These are phyloP conservation scores for Sporopachydermia cereana DNA, from an alignment of 1,139 yeast species.

Conservation along the genomic window DNA sequence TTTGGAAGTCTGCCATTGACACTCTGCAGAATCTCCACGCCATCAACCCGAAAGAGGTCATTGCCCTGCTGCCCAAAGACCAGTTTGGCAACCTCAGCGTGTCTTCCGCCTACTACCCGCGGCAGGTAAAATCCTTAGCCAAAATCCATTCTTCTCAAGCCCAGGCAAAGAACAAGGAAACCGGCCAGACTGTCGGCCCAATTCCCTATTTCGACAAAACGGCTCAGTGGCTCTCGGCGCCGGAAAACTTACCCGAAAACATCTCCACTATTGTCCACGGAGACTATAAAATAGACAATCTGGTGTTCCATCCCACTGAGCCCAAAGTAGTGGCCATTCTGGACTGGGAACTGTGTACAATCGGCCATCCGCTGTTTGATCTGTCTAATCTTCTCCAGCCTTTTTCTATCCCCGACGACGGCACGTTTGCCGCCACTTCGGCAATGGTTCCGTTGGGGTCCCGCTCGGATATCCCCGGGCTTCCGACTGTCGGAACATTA, in stretches of 20 bases:
- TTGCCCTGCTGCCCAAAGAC: constrained; percentile 32
- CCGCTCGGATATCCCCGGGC: constrained; percentile 14
- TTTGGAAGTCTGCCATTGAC: constrained; percentile 43
- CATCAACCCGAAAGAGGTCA: constrained; percentile 35
- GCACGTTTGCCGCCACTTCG: constrained; percentile 5
- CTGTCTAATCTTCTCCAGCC: constrained; percentile 51
- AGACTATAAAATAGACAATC: constrained; percentile 55
- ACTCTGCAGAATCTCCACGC: constrained; percentile 43
- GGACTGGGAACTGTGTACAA: constrained; percentile 62
- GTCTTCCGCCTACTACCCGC: constrained; percentile 35
- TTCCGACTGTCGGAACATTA: constrained; percentile 18
- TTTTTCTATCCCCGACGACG: constrained; percentile 32
- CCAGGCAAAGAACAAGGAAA: constrained; percentile 16
- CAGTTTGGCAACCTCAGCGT: constrained; percentile 34
- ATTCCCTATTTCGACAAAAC: constrained; percentile 39
- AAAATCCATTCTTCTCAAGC: constrained; percentile 40
- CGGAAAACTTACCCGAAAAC: constrained; percentile 38
- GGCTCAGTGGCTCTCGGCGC: constrained; percentile 30
- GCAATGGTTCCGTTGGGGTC: constrained; percentile 10
- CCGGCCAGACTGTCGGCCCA: constrained; percentile 32
- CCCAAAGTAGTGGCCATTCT: constrained; percentile 44
- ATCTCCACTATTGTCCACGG: constrained; percentile 47
- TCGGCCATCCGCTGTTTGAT: constrained; percentile 59
- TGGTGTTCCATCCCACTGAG: constrained; percentile 41
- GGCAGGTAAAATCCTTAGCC: constrained; percentile 42